These are phyloP conservation scores for Rubia peregrina DNA, from an alignment of 305 asterid genomes.

Conservation along the genomic window DNA sequence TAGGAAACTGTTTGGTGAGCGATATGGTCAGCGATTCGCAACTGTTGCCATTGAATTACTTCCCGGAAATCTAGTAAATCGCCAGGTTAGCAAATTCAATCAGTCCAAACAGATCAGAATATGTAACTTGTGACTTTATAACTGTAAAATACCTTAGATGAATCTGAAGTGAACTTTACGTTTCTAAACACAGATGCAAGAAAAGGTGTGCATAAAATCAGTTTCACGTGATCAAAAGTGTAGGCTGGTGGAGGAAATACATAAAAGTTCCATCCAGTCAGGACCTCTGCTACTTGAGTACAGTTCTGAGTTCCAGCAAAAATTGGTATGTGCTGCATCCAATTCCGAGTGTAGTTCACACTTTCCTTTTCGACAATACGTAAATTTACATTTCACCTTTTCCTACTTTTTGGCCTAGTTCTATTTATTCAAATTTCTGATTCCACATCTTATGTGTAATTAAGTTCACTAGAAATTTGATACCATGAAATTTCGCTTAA, in stretches of 20 bases:
- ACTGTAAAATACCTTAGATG: not conserved
- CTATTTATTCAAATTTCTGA: no score
- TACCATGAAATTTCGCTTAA: no score
- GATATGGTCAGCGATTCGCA: constrained; percentile 50
- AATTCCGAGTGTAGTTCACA: no score
- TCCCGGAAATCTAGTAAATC: constrained; percentile 56
- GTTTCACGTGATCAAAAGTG: constrained; percentile 53
- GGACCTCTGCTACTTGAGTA: constrained; percentile 54
- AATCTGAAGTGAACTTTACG: not conserved
- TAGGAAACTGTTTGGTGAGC: constrained; percentile 51
- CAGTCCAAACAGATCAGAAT: not conserved
- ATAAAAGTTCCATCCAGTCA: constrained; percentile 25
- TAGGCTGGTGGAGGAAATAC: constrained; percentile 49
- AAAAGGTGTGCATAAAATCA: constrained; percentile 25
- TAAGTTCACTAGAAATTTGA: no score
- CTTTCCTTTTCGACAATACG: no score
- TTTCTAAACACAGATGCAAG: constrained; percentile 37
- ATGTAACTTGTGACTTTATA: not conserved
- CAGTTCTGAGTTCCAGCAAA: constrained; percentile 26
- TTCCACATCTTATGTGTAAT: no score
- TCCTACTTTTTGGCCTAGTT: no score
- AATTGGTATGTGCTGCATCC: constrained; percentile 19
- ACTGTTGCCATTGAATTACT: constrained; percentile 47
- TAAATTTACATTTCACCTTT: no score
- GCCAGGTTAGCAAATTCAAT: constrained; percentile 35